phyloP scores from a whole-genome alignment of 331 rosid genomes.

The Cydonia oblonga region DNA sequence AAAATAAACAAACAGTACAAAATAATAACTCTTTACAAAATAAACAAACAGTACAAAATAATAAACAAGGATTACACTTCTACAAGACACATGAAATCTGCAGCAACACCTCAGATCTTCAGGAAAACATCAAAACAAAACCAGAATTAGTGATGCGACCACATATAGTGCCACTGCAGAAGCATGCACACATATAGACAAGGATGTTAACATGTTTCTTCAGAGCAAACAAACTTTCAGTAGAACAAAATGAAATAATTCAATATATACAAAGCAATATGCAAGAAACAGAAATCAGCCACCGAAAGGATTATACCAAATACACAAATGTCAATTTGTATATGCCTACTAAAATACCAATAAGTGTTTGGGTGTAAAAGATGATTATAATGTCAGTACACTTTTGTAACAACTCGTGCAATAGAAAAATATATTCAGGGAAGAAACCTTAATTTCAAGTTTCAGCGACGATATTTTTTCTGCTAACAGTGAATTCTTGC shows the following conservation, averaged over 20 bases:
- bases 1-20: not conserved
- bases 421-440: not conserved
- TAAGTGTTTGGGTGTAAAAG: not conserved
- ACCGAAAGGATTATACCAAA: not conserved
- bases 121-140: not conserved
- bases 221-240: not conserved
- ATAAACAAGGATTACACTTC: not conserved
- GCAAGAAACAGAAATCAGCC: not conserved
- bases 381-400: not conserved
- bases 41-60: not conserved
- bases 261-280: not conserved
- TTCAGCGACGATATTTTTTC: slow-evolving; percentile 56
- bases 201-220: not conserved
- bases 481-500: slow-evolving; percentile 46
- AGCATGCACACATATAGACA: not conserved
- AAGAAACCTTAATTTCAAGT: slow-evolving; percentile 74
- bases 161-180: not conserved
- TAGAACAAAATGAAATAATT: not conserved
- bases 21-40: not conserved
- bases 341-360: not conserved
- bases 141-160: not conserved
- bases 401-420: not conserved
- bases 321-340: not conserved
- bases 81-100: not conserved
- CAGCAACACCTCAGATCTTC: not conserved